phyloP scores from a whole-genome alignment of 139 green algal species.

The Chlorella sp. region DNA sequence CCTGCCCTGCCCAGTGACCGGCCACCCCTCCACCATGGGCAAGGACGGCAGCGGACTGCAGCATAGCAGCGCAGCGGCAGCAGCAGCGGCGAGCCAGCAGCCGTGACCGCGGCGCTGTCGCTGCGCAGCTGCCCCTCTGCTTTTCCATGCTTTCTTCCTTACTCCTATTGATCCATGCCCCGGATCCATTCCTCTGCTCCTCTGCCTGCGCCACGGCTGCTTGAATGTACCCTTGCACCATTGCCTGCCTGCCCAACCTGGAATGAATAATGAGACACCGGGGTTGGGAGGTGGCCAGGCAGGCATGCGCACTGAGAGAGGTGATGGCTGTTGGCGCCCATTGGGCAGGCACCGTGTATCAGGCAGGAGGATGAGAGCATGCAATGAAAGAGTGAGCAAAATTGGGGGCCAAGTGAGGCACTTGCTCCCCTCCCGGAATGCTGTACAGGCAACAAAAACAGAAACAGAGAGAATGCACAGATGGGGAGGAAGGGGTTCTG shows the following conservation, averaged over 20 bases:
- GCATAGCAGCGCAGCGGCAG: neutral
- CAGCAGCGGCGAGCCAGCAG: neutral
- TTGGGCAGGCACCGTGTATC: neutral
- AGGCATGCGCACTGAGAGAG: no score
- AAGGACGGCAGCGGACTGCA: neutral
- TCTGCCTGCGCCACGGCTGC: neutral
- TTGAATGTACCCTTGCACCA: neutral
- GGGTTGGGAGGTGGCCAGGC: no score
- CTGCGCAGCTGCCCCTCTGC: neutral
- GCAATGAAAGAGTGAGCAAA: neutral
- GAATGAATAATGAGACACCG: no score
- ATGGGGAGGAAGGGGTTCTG: neutral
- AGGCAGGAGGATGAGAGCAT: neutral
- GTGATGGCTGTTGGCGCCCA: neutral
- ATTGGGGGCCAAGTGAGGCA: neutral
- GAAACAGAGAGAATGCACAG: neutral
- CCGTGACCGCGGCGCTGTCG: neutral
- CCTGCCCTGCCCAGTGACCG: conserved; percentile 92
- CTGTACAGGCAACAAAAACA: neutral
- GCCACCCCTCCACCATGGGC: conserved; percentile 35
- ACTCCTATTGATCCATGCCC: neutral
- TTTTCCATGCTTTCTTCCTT: neutral
- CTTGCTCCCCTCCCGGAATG: neutral
- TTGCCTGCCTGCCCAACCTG: no score
- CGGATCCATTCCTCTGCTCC: neutral